Percentiles rank a stretch among this genome's conserved stretches.
phyloP scores from a whole-genome alignment of 2,329 filamentous ascomycete genomes.

The Coniella lustricola region DNA sequence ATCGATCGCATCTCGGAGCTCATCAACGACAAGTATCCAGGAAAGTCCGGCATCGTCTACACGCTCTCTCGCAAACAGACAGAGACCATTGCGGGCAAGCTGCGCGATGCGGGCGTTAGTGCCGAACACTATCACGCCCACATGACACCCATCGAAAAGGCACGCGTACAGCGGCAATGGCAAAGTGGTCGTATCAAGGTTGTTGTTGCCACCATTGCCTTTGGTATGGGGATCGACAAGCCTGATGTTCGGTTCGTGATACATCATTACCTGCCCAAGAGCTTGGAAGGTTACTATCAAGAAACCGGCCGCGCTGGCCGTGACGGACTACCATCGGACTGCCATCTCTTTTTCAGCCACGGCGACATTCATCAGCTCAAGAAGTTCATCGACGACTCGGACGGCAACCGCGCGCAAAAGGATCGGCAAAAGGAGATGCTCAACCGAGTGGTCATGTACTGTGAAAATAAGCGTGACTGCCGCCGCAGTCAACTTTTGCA shows the following conservation, averaged over 20 bases:
- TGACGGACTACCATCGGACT: slow-evolving; percentile 80
- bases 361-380: slow-evolving; percentile 66
- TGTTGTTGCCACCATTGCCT: slow-evolving; percentile 96
- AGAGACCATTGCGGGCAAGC: slow-evolving; percentile 67
- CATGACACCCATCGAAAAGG: slow-evolving; percentile 62
- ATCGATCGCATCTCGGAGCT: slow-evolving; percentile 50
- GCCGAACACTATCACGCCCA: slow-evolving; percentile 83
- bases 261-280: slow-evolving; percentile 88
- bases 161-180: slow-evolving; percentile 70
- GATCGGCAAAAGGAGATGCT: slow-evolving; percentile 80
- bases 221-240: slow-evolving; percentile 99
- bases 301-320: slow-evolving; percentile 92
- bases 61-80: slow-evolving; percentile 80
- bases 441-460: slow-evolving; percentile 75
- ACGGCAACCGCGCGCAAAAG: slow-evolving; percentile 72
- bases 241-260: slow-evolving; percentile 94
- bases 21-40: slow-evolving; percentile 63
- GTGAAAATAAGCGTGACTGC: slow-evolving; percentile 83
- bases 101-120: slow-evolving; percentile 57
- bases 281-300: slow-evolving; percentile 95
- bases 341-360: slow-evolving; percentile 84
- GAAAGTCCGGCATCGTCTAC: slow-evolving; percentile 85
- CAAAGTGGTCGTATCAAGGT: slow-evolving; percentile 74
- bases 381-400: slow-evolving; percentile 76
- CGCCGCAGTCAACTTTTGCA: slow-evolving; percentile 78